Base-by-base conservation (phyloP, 2,329 filamentous ascomycete genomes). In the Sclerotinia borealis region DNA sequence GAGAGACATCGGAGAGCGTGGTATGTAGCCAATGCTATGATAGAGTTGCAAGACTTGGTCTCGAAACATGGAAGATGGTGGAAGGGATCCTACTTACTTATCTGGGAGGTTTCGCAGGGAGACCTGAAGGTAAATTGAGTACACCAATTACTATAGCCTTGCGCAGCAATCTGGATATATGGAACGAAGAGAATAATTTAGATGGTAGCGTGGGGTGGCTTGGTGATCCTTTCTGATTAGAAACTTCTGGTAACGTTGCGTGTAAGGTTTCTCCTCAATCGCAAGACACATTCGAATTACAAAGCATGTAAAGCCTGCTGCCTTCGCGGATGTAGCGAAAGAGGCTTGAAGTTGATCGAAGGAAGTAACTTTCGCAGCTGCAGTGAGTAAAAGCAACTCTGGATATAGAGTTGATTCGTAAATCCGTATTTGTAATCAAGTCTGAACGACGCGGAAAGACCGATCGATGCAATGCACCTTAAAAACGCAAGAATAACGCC, bases 391-490 rank as follows among this genome's bases (percentile, higher is more conserved):
- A n/a, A n/a, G n/a, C n/a, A n/a, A 39, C n/a, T 36, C 31, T 55
- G 49, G 47, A 61, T 41, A 43, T 25, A 41, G 15, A 25, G 17
- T 13, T 13, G 13, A n/a, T 36, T 27, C 13, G 31, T 62, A 62
- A 48, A 27, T 41, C 60, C 60, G 43, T 34, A 9, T 48, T 49
- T 31, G 36, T 62, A 58, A 58, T 58, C 51, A 34, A 25, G 11
- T 13, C 15, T 51, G 39, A 61, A 54, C 49, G 36, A 54, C 49
- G 39, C 59, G 59, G 59, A 22, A 61, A 55, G 39, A 31, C 59
- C 59, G 59, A 51, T 51, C 8, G 17, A 61, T 55, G 37, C 22
- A 61, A 61, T 61, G 49, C 59, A 37, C 39, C 59, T 47, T 55
- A 39, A 47, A 54, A 47, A 19, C n/a, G 22, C 31, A 34, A 36